Evolutionary conservation across 768 basidiomycete genomes (phyloP).

Genomic region (Lentinula detonsa): DNA sequence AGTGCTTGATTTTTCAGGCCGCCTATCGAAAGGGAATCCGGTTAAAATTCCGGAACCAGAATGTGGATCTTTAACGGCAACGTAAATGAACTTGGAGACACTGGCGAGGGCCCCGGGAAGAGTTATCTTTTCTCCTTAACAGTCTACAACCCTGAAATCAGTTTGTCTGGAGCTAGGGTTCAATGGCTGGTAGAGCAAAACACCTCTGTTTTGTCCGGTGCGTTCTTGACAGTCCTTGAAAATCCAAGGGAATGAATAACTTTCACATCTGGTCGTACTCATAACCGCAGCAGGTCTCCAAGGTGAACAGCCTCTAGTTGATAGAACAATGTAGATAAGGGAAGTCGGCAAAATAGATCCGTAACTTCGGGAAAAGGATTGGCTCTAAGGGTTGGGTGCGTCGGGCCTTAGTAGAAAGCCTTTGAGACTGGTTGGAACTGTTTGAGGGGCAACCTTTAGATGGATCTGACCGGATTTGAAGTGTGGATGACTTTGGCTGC

Average conservation of each 20-base stretch:
- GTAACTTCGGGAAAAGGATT: slow-evolving; percentile 76
- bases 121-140: slow-evolving; percentile 79
- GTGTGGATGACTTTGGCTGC: slow-evolving; percentile 46
- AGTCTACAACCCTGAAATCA: slow-evolving; percentile 67
- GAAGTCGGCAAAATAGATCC: slow-evolving; percentile 73
- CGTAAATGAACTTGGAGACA: slow-evolving; percentile 60
- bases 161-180: slow-evolving; percentile 72
- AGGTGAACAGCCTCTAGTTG: slow-evolving; percentile 79
- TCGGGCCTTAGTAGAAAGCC: slow-evolving; percentile 42
- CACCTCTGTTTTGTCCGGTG: slow-evolving; percentile 69
- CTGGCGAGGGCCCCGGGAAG: slow-evolving; percentile 70
- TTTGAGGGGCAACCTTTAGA: slow-evolving; percentile 30
- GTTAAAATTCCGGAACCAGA: slow-evolving; percentile 76
- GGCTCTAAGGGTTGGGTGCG: slow-evolving; percentile 58
- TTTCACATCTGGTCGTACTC: slow-evolving; percentile 70
- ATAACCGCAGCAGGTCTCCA: slow-evolving; percentile 79
- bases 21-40: slow-evolving; percentile 75
- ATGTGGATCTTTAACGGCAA: slow-evolving; percentile 66
- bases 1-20: slow-evolving; percentile 54
- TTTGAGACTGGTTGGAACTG: slow-evolving; percentile 32
- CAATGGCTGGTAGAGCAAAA: slow-evolving; percentile 66
- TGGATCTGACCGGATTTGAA: slow-evolving; percentile 35
- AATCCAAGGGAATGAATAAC: slow-evolving; percentile 69
- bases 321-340: slow-evolving; percentile 79
- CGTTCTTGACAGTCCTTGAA: slow-evolving; percentile 66